A percentile compares a stretch with the other conserved stretches of the same genome.
These are phyloP conservation scores for Cladobotryum protrusum DNA, from an alignment of 2,329 filamentous ascomycete genomes.

Conservation along the genomic window DNA sequence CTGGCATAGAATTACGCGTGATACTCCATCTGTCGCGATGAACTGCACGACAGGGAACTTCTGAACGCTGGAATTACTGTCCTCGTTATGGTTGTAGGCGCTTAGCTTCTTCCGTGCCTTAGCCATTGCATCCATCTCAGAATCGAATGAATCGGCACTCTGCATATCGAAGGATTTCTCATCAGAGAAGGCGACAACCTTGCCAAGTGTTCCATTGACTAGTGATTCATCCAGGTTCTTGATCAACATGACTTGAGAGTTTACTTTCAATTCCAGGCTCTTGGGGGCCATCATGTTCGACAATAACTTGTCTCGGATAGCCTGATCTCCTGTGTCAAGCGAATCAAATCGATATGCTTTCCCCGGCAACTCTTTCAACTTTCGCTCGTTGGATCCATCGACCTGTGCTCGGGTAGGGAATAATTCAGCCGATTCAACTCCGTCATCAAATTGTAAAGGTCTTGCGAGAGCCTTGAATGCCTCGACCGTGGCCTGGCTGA, in stretches of 20 bases:
- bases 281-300: constrained; percentile 91
- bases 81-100: constrained; percentile 37
- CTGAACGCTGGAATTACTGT: constrained; percentile 41
- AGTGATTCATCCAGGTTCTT: constrained; percentile 94
- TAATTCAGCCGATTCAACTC: constrained; percentile 69
- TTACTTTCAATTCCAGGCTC: constrained; percentile 73
- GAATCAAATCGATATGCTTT: constrained; percentile 64
- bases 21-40: constrained; percentile 65
- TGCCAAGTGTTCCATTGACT: constrained; percentile 90
- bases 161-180: constrained; percentile 34
- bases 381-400: constrained; percentile 71
- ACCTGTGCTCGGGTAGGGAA: constrained; percentile 90
- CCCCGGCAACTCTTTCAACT: constrained; percentile 67
- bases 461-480: constrained; percentile 70
- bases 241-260: constrained; percentile 98
- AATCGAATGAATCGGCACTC: constrained; percentile 38
- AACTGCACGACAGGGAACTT: constrained; percentile 85
- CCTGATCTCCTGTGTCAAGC: constrained; percentile 66
- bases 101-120: constrained; percentile 54
- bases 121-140: constrained; percentile 34
- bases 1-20: constrained; percentile 62
- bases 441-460: constrained; percentile 65
- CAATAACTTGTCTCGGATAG: constrained; percentile 69
- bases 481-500: constrained; percentile 68
- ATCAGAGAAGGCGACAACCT: constrained; percentile 50